phyloP scores from a whole-genome alignment of 1,139 yeast genomes.

The Pneumocystis wakefieldiae region DNA sequence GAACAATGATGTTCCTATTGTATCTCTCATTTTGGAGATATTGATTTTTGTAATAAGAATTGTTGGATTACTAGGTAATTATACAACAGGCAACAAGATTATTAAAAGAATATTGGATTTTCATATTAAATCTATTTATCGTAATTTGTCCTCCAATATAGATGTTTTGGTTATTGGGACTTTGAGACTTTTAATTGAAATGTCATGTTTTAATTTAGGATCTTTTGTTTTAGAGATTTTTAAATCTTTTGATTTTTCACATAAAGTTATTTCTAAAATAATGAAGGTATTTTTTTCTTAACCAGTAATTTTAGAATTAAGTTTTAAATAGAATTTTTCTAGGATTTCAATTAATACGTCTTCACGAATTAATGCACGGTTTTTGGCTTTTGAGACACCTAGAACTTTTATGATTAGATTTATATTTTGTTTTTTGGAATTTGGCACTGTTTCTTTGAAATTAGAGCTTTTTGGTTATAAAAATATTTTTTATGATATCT shows the following conservation, averaged over 20 bases:
- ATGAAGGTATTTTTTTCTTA: conserved; percentile 18
- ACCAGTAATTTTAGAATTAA: conserved; percentile 22
- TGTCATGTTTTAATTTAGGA: conserved; percentile 38
- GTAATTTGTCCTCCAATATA: conserved; percentile 47
- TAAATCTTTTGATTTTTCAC: conserved; percentile 51
- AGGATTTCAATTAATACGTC: conserved; percentile 26
- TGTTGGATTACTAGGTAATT: background rate
- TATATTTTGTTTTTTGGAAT: conserved; percentile 39
- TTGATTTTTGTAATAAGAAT: background rate
- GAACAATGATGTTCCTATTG: background rate
- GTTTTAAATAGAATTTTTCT: conserved; percentile 27
- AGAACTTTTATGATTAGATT: conserved; percentile 33
- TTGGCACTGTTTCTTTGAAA: conserved; percentile 39
- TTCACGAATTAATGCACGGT: conserved; percentile 21
- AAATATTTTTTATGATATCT: background rate
- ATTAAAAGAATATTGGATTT: conserved; percentile 36
- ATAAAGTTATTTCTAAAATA: conserved; percentile 41
- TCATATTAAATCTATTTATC: conserved; percentile 49
- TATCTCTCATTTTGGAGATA: background rate
- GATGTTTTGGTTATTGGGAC: conserved; percentile 50
- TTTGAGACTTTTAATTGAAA: conserved; percentile 38
- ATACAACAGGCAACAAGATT: conserved; percentile 27
- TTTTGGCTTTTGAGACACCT: conserved; percentile 3
- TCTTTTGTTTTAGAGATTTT: conserved; percentile 41
- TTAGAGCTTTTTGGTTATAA: conserved; percentile 29